Percentiles rank a stretch among this genome's conserved stretches.
Evolutionary conservation across 345 rosid species (phyloP).

Genomic region (Adansonia digitata): DNA sequence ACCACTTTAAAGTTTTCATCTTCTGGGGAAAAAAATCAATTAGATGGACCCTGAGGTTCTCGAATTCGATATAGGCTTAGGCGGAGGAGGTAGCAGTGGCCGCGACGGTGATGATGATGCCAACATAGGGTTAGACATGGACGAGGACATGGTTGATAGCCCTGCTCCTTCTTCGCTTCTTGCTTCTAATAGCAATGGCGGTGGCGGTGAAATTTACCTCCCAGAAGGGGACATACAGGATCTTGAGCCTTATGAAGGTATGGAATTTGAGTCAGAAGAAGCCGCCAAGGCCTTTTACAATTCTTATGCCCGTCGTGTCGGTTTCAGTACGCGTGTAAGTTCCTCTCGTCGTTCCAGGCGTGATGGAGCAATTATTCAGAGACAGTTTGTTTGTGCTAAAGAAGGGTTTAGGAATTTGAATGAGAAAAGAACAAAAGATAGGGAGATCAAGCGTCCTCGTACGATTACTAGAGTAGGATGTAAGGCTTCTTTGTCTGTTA

Average conservation of each 20-base stretch:
- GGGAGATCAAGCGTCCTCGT: constrained; percentile 61
- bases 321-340: constrained; percentile 49
- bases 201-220: constrained; percentile 26
- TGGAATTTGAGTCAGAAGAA: constrained; percentile 65
- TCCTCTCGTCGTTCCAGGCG: constrained; percentile 61
- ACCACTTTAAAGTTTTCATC: background rate
- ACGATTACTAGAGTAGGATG: constrained; percentile 54
- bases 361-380: constrained; percentile 62
- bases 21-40: background rate
- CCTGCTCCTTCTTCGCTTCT: constrained; percentile 20
- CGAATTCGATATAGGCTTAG: constrained; percentile 41
- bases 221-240: constrained; percentile 39
- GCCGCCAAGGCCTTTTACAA: constrained; percentile 64
- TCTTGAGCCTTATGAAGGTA: constrained; percentile 63
- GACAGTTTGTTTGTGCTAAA: constrained; percentile 65
- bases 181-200: constrained; percentile 12
- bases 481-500: constrained; percentile 53
- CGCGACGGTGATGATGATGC: constrained; percentile 37
- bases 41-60: constrained; percentile 38
- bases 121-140: constrained; percentile 25
- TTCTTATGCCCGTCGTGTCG: constrained; percentile 52
- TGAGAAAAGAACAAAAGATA: constrained; percentile 54
- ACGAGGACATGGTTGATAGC: constrained; percentile 41
- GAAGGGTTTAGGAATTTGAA: constrained; percentile 59
- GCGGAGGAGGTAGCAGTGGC: constrained; percentile 34